A percentile compares a stretch with the other conserved stretches of the same genome.
Conservation (phyloP, 768 basidiomycete species). For the Boletus vermiculosoides region DNA sequence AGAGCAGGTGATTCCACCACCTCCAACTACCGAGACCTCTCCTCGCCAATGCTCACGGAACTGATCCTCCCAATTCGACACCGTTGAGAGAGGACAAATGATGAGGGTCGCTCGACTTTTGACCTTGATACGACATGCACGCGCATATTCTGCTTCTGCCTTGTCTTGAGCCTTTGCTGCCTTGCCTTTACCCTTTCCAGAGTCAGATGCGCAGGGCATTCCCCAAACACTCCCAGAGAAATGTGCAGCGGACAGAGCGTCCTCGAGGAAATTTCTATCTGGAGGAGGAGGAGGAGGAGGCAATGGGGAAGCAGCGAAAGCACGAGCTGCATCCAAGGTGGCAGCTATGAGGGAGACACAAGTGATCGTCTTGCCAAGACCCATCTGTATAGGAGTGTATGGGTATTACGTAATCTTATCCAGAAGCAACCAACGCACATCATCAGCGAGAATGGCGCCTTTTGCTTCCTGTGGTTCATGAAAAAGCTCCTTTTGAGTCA, state of each 20-base stretch:
- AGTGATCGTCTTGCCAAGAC: constrained; percentile 95
- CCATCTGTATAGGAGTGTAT: constrained; percentile 63
- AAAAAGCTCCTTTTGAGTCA: constrained; percentile 76
- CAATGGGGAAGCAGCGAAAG: constrained; percentile 61
- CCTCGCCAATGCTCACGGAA: constrained; percentile 97
- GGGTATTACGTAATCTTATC: constrained; percentile 13
- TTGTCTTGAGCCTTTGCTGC: constrained; percentile 66
- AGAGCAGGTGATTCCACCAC: constrained; percentile 47
- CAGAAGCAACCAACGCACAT: constrained; percentile 56
- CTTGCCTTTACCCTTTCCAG: constrained; percentile 62
- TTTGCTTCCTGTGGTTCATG: constrained; percentile 70
- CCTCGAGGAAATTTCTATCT: constrained; percentile 31
- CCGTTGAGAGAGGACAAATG: constrained; percentile 93
- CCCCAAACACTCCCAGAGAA: constrained; percentile 83
- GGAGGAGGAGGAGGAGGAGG: constrained; percentile 43
- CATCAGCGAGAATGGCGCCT: constrained; percentile 93
- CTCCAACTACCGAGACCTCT: constrained; percentile 79
- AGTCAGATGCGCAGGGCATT: constrained; percentile 58
- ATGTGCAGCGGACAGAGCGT: constrained; percentile 48
- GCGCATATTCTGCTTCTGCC: constrained; percentile 63
- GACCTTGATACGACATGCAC: constrained; percentile 74
- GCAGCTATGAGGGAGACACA: constrained; percentile 91
- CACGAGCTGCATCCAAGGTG: constrained; percentile 67
- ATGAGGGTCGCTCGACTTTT: constrained; percentile 92
- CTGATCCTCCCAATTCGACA: constrained; percentile 99